phyloP scores from a whole-genome alignment of 202 grass and related monocot species.

The Eragrostis tef region DNA sequence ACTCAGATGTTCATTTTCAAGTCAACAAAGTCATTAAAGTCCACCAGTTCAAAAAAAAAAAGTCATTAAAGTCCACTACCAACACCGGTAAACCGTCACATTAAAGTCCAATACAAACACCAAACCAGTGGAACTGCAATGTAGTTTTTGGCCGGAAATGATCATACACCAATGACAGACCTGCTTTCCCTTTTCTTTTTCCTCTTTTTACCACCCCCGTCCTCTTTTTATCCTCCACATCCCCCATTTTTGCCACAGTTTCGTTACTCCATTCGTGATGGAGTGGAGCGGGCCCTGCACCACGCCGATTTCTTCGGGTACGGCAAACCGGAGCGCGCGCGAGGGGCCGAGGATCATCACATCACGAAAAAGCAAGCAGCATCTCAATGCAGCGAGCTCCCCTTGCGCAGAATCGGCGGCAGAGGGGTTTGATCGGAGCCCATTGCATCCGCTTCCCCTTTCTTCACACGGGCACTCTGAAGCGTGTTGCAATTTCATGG shows the following conservation, averaged over 20 bases:
- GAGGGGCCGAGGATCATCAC: neutral
- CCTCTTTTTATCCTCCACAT: neutral
- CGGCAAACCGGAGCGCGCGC: slow-evolving; percentile 7
- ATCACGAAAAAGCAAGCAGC: neutral
- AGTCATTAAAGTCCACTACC: too few relatives aligned
- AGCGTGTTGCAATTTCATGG: neutral
- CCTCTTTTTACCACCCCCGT: slow-evolving; percentile 2
- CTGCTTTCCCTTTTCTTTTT: slow-evolving; percentile 19
- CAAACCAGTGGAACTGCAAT: too few relatives aligned
- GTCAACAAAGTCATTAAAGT: too few relatives aligned
- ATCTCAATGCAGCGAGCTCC: neutral
- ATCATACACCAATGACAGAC: slow-evolving; percentile 38
- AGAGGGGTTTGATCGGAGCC: too few relatives aligned
- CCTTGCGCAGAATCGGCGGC: neutral
- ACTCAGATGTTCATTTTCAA: too few relatives aligned
- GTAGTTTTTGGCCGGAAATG: slow-evolving; percentile 22
- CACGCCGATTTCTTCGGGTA: slow-evolving; percentile 9
- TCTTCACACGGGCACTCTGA: too few relatives aligned
- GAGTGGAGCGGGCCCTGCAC: neutral
- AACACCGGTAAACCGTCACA: neutral
- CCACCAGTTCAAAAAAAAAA: too few relatives aligned
- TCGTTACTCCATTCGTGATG: neutral
- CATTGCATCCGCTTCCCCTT: too few relatives aligned
- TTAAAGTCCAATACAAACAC: neutral
- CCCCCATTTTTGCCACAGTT: neutral